These are phyloP conservation scores for Vanrija humicola DNA, from an alignment of 1,284 basidiomycete species.

Conservation along the genomic window DNA sequence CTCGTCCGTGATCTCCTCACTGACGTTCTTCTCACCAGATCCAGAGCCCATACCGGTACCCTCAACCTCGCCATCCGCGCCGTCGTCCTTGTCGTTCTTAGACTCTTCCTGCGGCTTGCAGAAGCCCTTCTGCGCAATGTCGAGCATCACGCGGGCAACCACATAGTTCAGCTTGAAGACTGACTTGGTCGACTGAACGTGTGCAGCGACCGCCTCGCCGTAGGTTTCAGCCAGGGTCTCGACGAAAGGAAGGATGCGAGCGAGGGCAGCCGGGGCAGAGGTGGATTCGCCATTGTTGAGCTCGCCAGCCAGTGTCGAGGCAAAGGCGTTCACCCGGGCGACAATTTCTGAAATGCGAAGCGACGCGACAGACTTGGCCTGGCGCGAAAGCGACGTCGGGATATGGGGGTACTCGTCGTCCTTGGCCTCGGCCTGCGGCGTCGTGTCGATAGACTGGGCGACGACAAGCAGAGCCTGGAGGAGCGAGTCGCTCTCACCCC, in stretches of 20 bases:
- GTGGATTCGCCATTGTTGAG: conserved; percentile 9
- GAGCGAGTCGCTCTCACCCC: conserved; percentile 48
- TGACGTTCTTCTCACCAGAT: conserved; percentile 76
- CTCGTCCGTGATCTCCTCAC: conserved; percentile 90
- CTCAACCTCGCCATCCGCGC: conserved; percentile 56
- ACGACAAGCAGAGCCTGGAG: conserved; percentile 63
- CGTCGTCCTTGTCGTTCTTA: conserved; percentile 52
- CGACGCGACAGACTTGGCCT: conserved; percentile 23
- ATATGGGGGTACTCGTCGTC: conserved; percentile 41
- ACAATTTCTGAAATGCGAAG: conserved; percentile 42
- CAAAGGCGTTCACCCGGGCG: conserved; percentile 30
- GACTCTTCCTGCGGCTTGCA: conserved; percentile 76
- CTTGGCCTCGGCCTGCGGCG: conserved; percentile 9
- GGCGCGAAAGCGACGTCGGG: conserved; percentile 24
- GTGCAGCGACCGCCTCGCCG: conserved; percentile 45
- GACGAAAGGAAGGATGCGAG: conserved; percentile 41
- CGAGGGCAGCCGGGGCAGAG: conserved; percentile 20
- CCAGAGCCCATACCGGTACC: conserved; percentile 86
- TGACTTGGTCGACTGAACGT: conserved; percentile 56
- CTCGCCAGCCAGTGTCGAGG: conserved; percentile 9
- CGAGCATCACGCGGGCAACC: conserved; percentile 67
- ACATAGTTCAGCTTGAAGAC: conserved; percentile 82
- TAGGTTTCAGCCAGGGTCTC: conserved; percentile 58
- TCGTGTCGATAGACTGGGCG: conserved; percentile 58
- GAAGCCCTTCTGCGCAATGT: conserved; percentile 81